Base-by-base conservation (phyloP, 441 rosid species). In the Aleurites moluccanus region DNA sequence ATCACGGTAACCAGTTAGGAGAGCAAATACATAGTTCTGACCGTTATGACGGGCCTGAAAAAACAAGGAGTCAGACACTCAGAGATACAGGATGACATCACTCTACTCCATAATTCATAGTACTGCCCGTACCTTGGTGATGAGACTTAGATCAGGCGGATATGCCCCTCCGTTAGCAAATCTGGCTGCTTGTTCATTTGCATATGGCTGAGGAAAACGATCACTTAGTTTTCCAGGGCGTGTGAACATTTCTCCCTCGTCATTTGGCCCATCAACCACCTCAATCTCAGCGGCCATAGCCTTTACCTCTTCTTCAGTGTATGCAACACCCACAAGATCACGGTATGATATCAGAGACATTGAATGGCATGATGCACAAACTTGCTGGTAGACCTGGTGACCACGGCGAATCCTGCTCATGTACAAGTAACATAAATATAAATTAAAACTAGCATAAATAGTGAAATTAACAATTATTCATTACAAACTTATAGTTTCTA, bases 241-340 rank as follows among this genome's bases (percentile, higher is more conserved):
- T 21, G 96, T 87, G 75, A 91, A 96, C 99, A 88, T 94, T 87
- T 94, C 98, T 70, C 99, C 98, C 92, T 94, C 99, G 84, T 94
- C 99, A 78, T 94, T 96, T 69, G 99, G 99, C 62, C 99, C 99
- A 83, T 94, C 99, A 69, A 82, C 96, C 33, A 94, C 99, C 88
- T 97, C 99, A 73, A 94, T 91, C 84, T 97, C 98, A 73, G 99
- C 99, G 53, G 99, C 99, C 99, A 97, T 97, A 68, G 95, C 98
- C 82, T 97, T 96, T n/a, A 86, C 86, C 86, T 97, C 99, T 62
- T 94, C 99, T 84, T 97, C 99, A 4, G 99, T 97, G 78, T 94
- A 97, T 57, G 99, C 99, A 16, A 97, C 98, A 72, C 99, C 98
- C 63, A 94, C 97, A 85, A 97, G 80, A 85, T 97, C 99, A 82